Percentiles rank a stretch among this genome's conserved stretches.
Evolutionary conservation across 2,329 filamentous ascomycete genomes (phyloP).

Genomic region (Amphichorda felina): DNA sequence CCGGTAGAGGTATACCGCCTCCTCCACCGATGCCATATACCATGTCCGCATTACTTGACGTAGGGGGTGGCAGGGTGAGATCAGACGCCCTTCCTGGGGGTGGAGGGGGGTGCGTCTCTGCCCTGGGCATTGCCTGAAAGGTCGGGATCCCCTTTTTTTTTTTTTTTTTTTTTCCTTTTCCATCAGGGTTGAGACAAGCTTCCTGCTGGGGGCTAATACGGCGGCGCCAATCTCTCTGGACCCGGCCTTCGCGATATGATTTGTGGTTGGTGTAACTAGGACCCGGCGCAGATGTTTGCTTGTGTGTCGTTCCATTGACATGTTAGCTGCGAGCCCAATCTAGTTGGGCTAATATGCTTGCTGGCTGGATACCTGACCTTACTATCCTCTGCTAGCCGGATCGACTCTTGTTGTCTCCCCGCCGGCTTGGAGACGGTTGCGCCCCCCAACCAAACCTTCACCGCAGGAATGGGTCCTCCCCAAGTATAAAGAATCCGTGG

Average conservation of each 20-base stretch:
- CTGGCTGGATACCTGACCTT: not conserved
- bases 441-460: not conserved
- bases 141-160: not conserved
- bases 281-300: slow-evolving; percentile 1
- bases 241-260: not conserved
- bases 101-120: not conserved
- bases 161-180: not conserved
- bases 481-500: not conserved
- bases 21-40: not conserved
- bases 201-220: slow-evolving; percentile 1
- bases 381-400: not conserved
- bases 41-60: not conserved
- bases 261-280: not conserved
- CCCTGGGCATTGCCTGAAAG: not conserved
- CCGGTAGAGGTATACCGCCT: too few species aligned
- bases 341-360: not conserved
- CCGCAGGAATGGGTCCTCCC: not conserved
- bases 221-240: slow-evolving; percentile 1
- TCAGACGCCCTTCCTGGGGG: not conserved
- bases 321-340: not conserved
- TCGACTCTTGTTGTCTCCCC: not conserved
- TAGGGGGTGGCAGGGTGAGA: not conserved
- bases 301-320: not conserved
- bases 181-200: slow-evolving; percentile 1
- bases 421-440: too few species aligned